Conservation (phyloP, 2,329 filamentous ascomycete species). For the Neonectria punicea region DNA sequence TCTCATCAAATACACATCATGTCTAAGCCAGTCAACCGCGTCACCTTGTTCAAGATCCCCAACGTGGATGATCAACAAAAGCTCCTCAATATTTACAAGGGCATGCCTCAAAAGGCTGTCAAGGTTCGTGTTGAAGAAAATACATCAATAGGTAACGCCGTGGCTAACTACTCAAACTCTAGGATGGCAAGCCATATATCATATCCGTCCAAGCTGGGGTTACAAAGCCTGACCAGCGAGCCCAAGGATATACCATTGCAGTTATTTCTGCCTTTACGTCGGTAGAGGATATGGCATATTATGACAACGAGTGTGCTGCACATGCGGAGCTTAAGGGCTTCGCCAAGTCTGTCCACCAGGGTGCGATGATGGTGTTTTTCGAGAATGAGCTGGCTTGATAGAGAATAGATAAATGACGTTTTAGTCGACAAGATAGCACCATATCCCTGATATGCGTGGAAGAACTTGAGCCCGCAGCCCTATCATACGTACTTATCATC, state of each 20-base stretch:
- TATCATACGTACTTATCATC: no score
- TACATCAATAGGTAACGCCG: accelerated
- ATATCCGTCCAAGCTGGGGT: constrained; percentile 58
- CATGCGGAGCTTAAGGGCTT: constrained; percentile 47
- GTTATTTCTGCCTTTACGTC: constrained; percentile 66
- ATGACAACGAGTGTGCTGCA: constrained; percentile 59
- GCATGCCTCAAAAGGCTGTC: constrained; percentile 45
- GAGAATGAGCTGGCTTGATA: constrained; percentile 37
- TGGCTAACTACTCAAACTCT: background rate
- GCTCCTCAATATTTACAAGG: constrained; percentile 46
- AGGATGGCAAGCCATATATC: constrained; percentile 73
- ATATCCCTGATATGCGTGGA: no score
- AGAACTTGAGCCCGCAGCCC: no score
- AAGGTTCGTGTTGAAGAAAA: constrained; percentile 38
- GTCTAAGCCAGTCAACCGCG: constrained; percentile 29
- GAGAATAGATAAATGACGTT: background rate
- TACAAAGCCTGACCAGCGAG: constrained; percentile 63
- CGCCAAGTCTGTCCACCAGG: constrained; percentile 46
- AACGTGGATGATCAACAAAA: constrained; percentile 45
- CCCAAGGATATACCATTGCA: constrained; percentile 67
- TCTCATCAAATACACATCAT: constrained; percentile 10
- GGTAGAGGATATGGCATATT: constrained; percentile 69
- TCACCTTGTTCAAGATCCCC: constrained; percentile 54
- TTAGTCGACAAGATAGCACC: constrained; percentile 42
- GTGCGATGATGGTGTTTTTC: constrained; percentile 65